Conservation (phyloP, 75 land plant species). For the Larix kaempferi region DNA sequence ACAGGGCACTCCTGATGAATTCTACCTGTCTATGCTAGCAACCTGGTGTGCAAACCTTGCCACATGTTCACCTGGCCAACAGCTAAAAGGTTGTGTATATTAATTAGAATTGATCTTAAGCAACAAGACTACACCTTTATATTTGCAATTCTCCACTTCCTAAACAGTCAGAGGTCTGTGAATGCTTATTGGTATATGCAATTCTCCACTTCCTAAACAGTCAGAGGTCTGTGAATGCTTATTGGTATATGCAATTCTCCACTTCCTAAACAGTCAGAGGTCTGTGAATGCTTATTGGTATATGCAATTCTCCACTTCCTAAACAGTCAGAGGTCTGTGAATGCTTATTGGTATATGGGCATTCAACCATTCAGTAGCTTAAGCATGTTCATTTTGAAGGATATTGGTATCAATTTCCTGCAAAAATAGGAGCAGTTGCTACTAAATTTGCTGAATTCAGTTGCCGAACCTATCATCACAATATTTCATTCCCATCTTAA, state of each 20-base stretch:
- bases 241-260: not conserved
- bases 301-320: too few species aligned
- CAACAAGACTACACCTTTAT: not conserved
- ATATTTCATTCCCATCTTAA: not conserved
- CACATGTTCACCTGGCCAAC: not conserved
- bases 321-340: not conserved
- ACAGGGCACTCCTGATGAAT: not conserved
- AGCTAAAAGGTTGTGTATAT: not conserved
- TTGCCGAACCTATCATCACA: not conserved
- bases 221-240: not conserved
- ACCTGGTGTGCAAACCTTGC: not conserved
- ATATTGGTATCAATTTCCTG: not conserved
- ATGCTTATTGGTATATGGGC: not conserved
- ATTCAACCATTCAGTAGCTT: not conserved
- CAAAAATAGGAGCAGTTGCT: not conserved
- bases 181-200: not conserved
- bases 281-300: too few species aligned
- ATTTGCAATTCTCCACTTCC: not conserved
- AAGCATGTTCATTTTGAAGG: not conserved
- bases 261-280: not conserved
- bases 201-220: too few species aligned
- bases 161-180: not conserved
- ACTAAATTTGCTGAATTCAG: slow-evolving; percentile 1
- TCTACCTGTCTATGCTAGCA: not conserved
- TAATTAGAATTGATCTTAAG: not conserved